Evolutionary conservation across 2,329 filamentous ascomycete species (phyloP).

Genomic region (Pseudogymnoascus sp.): DNA sequence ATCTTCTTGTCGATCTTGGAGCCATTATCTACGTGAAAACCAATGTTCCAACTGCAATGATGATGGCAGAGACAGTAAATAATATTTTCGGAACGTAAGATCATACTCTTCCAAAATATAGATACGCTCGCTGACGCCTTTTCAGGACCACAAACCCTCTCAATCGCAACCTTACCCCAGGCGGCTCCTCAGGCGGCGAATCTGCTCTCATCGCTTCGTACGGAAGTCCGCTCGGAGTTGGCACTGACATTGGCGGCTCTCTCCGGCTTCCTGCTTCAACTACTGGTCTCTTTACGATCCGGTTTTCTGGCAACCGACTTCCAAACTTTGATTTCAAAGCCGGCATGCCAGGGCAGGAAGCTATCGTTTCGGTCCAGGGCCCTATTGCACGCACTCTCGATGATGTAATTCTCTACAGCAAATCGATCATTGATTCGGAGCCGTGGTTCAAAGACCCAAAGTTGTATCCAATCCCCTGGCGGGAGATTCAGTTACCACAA

Average conservation of each 20-base stretch:
- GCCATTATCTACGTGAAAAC: conserved; percentile 62
- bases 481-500: conserved; percentile 23
- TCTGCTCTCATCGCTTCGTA: conserved; percentile 38
- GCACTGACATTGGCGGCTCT: conserved; percentile 38
- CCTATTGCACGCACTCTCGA: conserved; percentile 32
- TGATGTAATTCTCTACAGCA: conserved; percentile 30
- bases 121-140: conserved; percentile 46
- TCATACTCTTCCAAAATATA: conserved; percentile 42
- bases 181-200: conserved; percentile 58
- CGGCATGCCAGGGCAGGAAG: conserved; percentile 33
- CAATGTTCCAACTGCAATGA: conserved; percentile 53
- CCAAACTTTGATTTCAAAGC: conserved; percentile 32
- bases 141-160: conserved; percentile 38
- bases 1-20: conserved; percentile 50
- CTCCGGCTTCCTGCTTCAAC: conserved; percentile 33
- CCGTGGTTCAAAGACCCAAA: conserved; percentile 35
- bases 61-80: conserved; percentile 48
- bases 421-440: conserved; percentile 28
- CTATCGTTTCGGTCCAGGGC: conserved; percentile 33
- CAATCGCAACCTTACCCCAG: conserved; percentile 49
- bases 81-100: conserved; percentile 43
- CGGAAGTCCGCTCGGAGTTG: conserved; percentile 36
- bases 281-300: conserved; percentile 20
- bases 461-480: conserved; percentile 33
- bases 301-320: conserved; percentile 22